Percentiles rank a stretch among this genome's conserved stretches.
Evolutionary conservation across 2,329 filamentous ascomycete species (phyloP).

Genomic region (Proliferodiscus dingleyae): DNA sequence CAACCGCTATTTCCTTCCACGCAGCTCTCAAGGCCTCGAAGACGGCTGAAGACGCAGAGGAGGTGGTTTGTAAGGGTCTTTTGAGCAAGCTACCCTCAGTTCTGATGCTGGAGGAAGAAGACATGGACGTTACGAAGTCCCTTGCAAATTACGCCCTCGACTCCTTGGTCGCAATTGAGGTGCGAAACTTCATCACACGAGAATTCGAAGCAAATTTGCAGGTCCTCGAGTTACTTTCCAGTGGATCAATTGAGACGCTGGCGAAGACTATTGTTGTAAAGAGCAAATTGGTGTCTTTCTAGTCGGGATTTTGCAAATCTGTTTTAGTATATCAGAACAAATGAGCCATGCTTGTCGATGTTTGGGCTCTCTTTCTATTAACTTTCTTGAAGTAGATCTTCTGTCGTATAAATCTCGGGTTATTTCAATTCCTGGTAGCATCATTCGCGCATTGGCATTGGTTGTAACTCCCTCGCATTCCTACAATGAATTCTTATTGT

Average conservation of each 20-base stretch:
- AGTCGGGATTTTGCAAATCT: background rate
- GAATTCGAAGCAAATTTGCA: slow-evolving; percentile 40
- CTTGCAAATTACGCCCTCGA: slow-evolving; percentile 40
- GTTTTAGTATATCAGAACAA: background rate
- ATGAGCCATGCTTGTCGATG: background rate
- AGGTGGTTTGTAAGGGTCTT: slow-evolving; percentile 41
- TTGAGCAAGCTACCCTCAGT: slow-evolving; percentile 44
- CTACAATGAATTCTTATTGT: too few relatives aligned
- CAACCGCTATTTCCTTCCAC: slow-evolving; percentile 39
- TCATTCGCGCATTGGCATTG: too few relatives aligned
- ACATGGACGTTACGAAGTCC: slow-evolving; percentile 42
- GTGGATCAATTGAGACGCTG: slow-evolving; percentile 45
- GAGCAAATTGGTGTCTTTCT: slow-evolving; percentile 27
- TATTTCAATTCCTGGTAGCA: background rate
- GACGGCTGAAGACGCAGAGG: slow-evolving; percentile 41
- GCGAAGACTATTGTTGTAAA: slow-evolving; percentile 44
- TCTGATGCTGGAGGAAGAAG: slow-evolving; percentile 45
- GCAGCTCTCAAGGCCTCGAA: slow-evolving; percentile 40
- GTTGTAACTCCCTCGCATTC: too few relatives aligned
- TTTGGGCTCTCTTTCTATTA: background rate
- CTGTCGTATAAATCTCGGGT: background rate
- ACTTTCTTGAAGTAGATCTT: background rate
- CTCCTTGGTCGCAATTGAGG: slow-evolving; percentile 30
- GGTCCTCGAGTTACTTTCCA: slow-evolving; percentile 50
- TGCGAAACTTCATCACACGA: slow-evolving; percentile 35